phyloP scores from a whole-genome alignment of 2,329 filamentous ascomycete species.

The Paraphoma chrysanthemicola region DNA sequence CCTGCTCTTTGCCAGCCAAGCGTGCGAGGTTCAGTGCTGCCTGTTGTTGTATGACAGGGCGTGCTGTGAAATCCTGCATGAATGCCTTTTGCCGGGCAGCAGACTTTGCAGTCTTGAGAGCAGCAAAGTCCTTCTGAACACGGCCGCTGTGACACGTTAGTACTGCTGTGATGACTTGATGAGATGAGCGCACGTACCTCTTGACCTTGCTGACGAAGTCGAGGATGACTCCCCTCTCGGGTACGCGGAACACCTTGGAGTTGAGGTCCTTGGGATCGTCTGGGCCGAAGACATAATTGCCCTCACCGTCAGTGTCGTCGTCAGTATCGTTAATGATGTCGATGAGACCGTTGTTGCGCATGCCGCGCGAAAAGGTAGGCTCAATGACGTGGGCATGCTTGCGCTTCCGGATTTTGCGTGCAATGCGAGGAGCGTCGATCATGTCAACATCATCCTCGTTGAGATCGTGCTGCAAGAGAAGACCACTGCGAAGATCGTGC shows the following conservation, averaged over 20 bases:
- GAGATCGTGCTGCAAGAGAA: slow-evolving; percentile 42
- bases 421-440: slow-evolving; percentile 36
- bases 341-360: slow-evolving; percentile 59
- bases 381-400: slow-evolving; percentile 58
- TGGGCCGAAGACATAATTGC: slow-evolving; percentile 51
- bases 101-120: slow-evolving; percentile 15
- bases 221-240: slow-evolving; percentile 55
- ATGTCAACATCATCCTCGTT: slow-evolving; percentile 38
- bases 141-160: slow-evolving; percentile 27
- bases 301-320: slow-evolving; percentile 50
- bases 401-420: slow-evolving; percentile 57
- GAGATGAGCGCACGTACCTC: slow-evolving; percentile 33
- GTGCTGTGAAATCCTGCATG: slow-evolving; percentile 37
- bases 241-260: slow-evolving; percentile 53
- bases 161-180: slow-evolving; percentile 11
- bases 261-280: slow-evolving; percentile 50
- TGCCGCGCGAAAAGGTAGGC: slow-evolving; percentile 64
- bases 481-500: slow-evolving; percentile 65
- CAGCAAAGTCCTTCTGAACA: slow-evolving; percentile 25
- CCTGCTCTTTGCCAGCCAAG: slow-evolving; percentile 59
- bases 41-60: slow-evolving; percentile 66
- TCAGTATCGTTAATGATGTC: slow-evolving; percentile 54
- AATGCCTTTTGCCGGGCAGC: slow-evolving; percentile 31
- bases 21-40: slow-evolving; percentile 69
- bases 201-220: slow-evolving; percentile 70